Percentiles rank a stretch among this genome's conserved stretches.
phyloP scores from a whole-genome alignment of 208 protist species.

The Leishmania amazonensis region DNA sequence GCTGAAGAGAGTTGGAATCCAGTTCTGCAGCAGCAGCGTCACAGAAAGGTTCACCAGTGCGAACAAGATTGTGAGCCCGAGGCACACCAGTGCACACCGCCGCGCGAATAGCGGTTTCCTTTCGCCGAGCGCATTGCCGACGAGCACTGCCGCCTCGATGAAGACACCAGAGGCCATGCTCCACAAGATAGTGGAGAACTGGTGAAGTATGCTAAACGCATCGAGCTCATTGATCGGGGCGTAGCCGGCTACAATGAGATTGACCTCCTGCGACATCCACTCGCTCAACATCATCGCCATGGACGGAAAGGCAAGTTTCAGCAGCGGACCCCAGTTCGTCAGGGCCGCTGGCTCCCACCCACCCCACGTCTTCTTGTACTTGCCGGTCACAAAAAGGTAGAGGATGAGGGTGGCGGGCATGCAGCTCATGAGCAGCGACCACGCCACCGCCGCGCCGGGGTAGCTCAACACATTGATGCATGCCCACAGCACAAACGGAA shows the following conservation, averaged over 20 bases:
- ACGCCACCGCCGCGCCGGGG: slow-evolving; percentile 58
- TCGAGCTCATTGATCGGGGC: slow-evolving; percentile 59
- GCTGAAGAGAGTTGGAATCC: slow-evolving; percentile 57
- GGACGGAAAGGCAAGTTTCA: slow-evolving; percentile 67
- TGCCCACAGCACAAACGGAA: slow-evolving; percentile 57
- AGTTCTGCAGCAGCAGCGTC: slow-evolving; percentile 32
- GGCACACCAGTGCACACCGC: slow-evolving; percentile 44
- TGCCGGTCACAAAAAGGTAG: slow-evolving; percentile 62
- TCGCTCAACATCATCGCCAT: slow-evolving; percentile 86
- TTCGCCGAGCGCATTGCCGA: slow-evolving; percentile 75
- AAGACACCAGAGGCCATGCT: slow-evolving; percentile 65
- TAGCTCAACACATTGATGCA: slow-evolving; percentile 56
- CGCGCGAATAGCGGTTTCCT: slow-evolving; percentile 52
- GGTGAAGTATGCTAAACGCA: slow-evolving; percentile 72
- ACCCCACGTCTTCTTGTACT: slow-evolving; percentile 80
- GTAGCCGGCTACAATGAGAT: slow-evolving; percentile 68
- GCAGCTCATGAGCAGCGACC: slow-evolving; percentile 59
- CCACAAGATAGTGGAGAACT: slow-evolving; percentile 67
- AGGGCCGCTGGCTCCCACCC: slow-evolving; percentile 63
- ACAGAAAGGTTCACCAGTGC: slow-evolving; percentile 52
- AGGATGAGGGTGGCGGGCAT: slow-evolving; percentile 56
- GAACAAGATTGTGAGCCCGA: slow-evolving; percentile 32
- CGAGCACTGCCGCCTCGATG: slow-evolving; percentile 71
- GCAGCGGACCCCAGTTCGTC: slow-evolving; percentile 62
- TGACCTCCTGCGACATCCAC: slow-evolving; percentile 79